Base-by-base conservation (phyloP, 2,329 filamentous ascomycete species). In the Fusarium sp. region DNA sequence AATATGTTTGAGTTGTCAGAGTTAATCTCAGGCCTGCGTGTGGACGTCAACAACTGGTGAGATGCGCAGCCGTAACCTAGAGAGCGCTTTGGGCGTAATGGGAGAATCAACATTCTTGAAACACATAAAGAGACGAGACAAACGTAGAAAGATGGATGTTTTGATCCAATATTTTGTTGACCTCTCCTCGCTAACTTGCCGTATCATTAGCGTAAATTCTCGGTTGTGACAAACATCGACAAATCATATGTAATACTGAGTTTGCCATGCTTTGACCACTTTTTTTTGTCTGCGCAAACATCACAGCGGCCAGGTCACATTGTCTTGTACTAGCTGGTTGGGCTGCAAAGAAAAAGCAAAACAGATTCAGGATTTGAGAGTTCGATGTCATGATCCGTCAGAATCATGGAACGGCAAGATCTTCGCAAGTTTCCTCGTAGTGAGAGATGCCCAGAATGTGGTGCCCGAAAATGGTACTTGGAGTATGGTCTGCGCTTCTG, bases 401-500 rank as follows among this genome's bases (percentile, higher is more conserved):
- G 42, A 48, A 61, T 42, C 19, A 86, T 84, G 82, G 75, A 82
- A 64, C 70, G 80, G 42, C 78, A 79, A 42, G 80, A 84, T 49
- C 80, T 85, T 67, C 84, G 84, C 67, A 83, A 81, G 48, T 86
- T 89, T 70, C 83, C 83, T n/a, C 77, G 76, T 23, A 85, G 84
- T 31, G 84, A 89, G 72, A 80, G 83, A 46, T 89, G 87, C 71
- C 83, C 87, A 37, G 85, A 88, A 74, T 97, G 93, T 77, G 90
- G 91, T 63, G 91, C 91, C 53, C 86, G 85, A 43, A 86, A 87
- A 67, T 93, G 91, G 81, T 92, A 93, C 76, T 83, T 90, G 31
- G 89, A 94, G 70, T 91, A 92, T 79, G 93, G 93, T 6, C 86
- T 90, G 61, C 88, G 90, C 67, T 97, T 93, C 78, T 97, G 93